Evolutionary conservation across 2,329 filamentous ascomycete genomes (phyloP), one percentile per base, ranked within the genome.

Genomic region (Acarospora socialis): DNA sequence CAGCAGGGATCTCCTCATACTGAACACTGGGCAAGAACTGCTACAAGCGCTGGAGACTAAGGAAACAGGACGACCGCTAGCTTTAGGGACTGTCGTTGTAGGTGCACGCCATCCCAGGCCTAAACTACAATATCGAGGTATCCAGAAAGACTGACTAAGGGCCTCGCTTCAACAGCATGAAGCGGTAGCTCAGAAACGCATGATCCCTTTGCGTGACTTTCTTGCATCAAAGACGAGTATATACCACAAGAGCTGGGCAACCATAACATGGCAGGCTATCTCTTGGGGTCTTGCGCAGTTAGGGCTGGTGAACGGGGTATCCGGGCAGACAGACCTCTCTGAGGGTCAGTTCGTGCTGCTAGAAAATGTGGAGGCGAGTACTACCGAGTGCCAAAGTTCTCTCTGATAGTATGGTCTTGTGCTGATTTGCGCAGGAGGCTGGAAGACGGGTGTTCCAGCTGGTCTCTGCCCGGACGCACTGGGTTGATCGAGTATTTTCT

Each of bases 31-130:
- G 44, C 71, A 80, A 21, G 63, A 70, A 18, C 66, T 98, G 2
- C 59, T 80, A 14, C 67, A 71, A 15, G 72, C 74, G 21, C 61
- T 98, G 32, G 77, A 86, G 43, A 80, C 68, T 29, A 73, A 74
- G 26, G 75, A 87, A 45, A 86, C 73, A 54, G 90, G 90, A 2
- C 70, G 76, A 27, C 90, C 90, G 2, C 65, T 87, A 7, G 82
- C 81, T 3, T 61, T 98, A 1, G 79, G 79, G 1, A 72, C 76
- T 3, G 90, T 86, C 4, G 62, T 95, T 29, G 61, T 65, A 54
- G 33, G 59, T 52, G 32, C 8, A 27, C 20, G 16, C 7, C 22
- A 14, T 35, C 36, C 16, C 28, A 21, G 28, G 19, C 19, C 1
- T 15, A 22, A 6, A 36, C 12, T 5, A 27, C 28, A 25, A 31